A percentile compares a stretch with the other conserved stretches of the same genome.
phyloP scores from a whole-genome alignment of 2,329 filamentous ascomycete genomes.

The Aspergillus sp. region DNA sequence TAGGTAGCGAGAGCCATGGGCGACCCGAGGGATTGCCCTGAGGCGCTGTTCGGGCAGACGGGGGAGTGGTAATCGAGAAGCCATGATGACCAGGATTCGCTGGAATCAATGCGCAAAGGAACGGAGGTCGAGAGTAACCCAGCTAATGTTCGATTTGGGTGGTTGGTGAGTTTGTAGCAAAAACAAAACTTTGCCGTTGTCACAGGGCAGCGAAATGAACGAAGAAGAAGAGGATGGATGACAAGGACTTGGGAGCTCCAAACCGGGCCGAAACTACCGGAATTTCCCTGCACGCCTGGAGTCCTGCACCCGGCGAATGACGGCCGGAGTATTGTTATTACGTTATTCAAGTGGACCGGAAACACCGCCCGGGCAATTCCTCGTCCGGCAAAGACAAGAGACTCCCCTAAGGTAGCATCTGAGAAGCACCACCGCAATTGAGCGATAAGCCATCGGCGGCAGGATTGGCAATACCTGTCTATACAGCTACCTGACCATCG shows the following conservation, averaged over 20 bases:
- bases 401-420: background rate
- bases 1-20: slow-evolving; percentile 26
- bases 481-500: background rate
- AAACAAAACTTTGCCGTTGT: background rate
- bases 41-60: slow-evolving; percentile 35
- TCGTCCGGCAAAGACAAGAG: background rate
- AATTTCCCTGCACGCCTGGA: slow-evolving; percentile 20
- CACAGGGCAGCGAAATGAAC: background rate
- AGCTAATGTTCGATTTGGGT: background rate
- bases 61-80: slow-evolving; percentile 39
- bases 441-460: background rate
- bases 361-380: slow-evolving; percentile 24
- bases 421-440: background rate
- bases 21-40: slow-evolving; percentile 28
- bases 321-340: slow-evolving; percentile 35
- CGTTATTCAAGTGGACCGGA: slow-evolving; percentile 20
- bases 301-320: slow-evolving; percentile 24
- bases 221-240: background rate
- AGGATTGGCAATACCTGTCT: background rate
- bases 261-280: slow-evolving; percentile 31
- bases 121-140: background rate
- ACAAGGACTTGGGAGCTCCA: slow-evolving; percentile 8
- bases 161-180: background rate
- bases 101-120: background rate
- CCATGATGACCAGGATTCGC: slow-evolving; percentile 27